Base-by-base conservation (phyloP, 208 protist genomes). In the Angomonas desouzai region DNA sequence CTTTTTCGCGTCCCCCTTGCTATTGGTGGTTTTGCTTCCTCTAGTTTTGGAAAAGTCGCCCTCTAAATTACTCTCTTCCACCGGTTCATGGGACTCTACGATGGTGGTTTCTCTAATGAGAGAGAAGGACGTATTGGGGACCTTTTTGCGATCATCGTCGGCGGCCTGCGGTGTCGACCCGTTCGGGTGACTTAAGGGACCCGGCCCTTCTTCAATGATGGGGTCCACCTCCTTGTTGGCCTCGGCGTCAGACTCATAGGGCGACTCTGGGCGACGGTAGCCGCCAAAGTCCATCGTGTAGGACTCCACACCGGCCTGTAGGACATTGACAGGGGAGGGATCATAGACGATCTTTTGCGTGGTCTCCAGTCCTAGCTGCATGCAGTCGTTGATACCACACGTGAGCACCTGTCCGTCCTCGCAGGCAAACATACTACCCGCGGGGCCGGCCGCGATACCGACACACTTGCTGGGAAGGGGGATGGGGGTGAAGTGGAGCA, bases 231-330 rank as follows among this genome's bases (percentile, higher is more conserved):
- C n/a, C 33, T 25, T 3, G 28, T 48, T 40, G 11, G 13, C 18
- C 20, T 18, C 38, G 23, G 2, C 49, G 22, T 34, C 30, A 2
- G 43, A 49, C 2, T 20, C 2, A 20, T 23, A 28, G 0, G 69
- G 33, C 10, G 55, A 18, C 13, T 77, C 64, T 0, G 83, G 79
- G 2, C 51, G 65, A 11, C 68, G 60, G 64, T 85, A 92, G 16
- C 79, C 77, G 25, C 89, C 85, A 74, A 91, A 94, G 61, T 92
- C 85, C 65, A 94, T 79, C 30, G 79, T 91, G 71, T 89, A 92
- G 32, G 83, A 81, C 74, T 92, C 83, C 11, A 94, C 81, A 23
- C 89, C 89, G 4, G 73, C 48, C 28, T 55, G 49, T 13, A 95
- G 61, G 13, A 70, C 61, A 18, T 74, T 47, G 10, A 95, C 70